Percentiles rank a stretch among this genome's conserved stretches.
phyloP scores from a whole-genome alignment of 495 filamentous ascomycete genomes.

The Xylaria curta region DNA sequence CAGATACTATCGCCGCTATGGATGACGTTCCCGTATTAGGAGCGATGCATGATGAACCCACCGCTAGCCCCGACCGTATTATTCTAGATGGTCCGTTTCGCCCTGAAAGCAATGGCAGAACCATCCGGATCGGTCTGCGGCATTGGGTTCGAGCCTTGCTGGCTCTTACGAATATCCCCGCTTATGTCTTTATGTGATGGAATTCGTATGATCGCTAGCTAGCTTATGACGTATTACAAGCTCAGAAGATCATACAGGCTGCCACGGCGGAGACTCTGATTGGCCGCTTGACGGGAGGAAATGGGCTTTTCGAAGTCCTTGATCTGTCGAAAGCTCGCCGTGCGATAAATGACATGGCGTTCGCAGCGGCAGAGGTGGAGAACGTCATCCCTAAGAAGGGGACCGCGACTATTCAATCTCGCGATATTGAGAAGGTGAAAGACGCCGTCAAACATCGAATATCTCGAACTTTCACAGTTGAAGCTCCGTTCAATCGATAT shows the following conservation, averaged over 20 bases:
- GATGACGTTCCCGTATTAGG: neutral
- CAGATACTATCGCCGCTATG: neutral
- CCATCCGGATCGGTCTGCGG: neutral
- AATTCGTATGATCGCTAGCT: neutral
- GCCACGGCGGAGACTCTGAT: neutral
- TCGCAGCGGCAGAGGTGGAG: neutral
- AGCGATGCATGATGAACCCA: neutral
- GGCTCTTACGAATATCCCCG: neutral
- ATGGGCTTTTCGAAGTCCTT: neutral
- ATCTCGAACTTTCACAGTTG: neutral
- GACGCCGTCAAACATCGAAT: neutral
- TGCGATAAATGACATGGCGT: neutral
- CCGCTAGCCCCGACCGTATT: neutral
- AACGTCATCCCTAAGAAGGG: neutral
- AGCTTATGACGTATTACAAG: neutral
- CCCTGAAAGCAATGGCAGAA: slow-evolving; percentile 1
- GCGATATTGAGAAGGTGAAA: neutral
- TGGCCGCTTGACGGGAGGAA: neutral
- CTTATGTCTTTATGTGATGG: neutral
- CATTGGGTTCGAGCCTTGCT: neutral
- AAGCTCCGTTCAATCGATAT: neutral
- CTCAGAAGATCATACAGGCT: neutral
- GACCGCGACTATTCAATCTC: neutral
- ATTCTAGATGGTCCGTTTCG: slow-evolving; percentile 1
- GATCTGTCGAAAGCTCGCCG: neutral